Conservation (phyloP, 768 basidiomycete species). For the Crucibulum laeve region DNA sequence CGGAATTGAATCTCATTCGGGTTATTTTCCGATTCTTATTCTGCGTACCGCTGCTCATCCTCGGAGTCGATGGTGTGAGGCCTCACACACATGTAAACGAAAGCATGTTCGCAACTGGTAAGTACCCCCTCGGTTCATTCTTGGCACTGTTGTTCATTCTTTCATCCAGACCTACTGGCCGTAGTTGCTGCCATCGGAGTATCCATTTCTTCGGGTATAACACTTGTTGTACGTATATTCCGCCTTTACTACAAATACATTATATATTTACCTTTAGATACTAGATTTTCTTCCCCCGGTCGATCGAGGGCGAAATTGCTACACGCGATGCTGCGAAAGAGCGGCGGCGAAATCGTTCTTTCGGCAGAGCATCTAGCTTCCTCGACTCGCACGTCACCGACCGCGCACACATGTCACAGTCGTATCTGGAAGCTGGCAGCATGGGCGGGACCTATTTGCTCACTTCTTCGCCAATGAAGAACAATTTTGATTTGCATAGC, state of each 20-base stretch:
- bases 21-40: slow-evolving; percentile 73
- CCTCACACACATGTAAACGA: slow-evolving; percentile 64
- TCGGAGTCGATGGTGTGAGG: slow-evolving; percentile 58
- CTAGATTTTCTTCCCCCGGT: slow-evolving; percentile 84
- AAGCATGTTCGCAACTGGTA: slow-evolving; percentile 50
- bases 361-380: slow-evolving; percentile 15
- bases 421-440: slow-evolving; percentile 7
- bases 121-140: slow-evolving; percentile 1
- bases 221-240: slow-evolving; percentile 54
- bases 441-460: slow-evolving; percentile 25
- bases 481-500: slow-evolving; percentile 14
- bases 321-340: slow-evolving; percentile 42
- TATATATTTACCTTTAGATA: neutral
- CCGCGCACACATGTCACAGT: slow-evolving; percentile 13
- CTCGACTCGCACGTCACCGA: slow-evolving; percentile 16
- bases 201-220: slow-evolving; percentile 66
- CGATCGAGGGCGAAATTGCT: slow-evolving; percentile 61
- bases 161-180: slow-evolving; percentile 49
- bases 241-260: neutral
- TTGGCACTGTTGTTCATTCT: slow-evolving; percentile 3
- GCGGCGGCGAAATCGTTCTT: slow-evolving; percentile 28
- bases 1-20: slow-evolving; percentile 78
- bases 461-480: slow-evolving; percentile 29
- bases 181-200: slow-evolving; percentile 57
- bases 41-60: slow-evolving; percentile 55